Percentiles rank a stretch among this genome's conserved stretches.
These are phyloP conservation scores for Cladorrhinum sp. DNA, from an alignment of 2,329 filamentous ascomycete species.

Conservation along the genomic window DNA sequence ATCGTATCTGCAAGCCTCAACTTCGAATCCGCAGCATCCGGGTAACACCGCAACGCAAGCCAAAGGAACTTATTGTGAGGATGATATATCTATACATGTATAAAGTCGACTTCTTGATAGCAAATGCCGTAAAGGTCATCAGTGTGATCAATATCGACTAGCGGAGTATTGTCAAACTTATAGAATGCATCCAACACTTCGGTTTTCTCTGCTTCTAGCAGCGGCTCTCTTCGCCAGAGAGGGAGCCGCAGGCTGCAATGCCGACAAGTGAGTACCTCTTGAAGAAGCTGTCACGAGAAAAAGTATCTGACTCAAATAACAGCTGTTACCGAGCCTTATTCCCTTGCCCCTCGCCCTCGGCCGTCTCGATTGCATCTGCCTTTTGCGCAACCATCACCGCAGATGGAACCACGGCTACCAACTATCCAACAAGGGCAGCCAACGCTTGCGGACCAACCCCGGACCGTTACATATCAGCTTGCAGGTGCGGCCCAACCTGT, in stretches of 20 bases:
- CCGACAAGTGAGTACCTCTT: background rate
- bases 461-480: conserved; percentile 24
- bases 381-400: conserved; percentile 27
- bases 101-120: no score
- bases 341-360: conserved; percentile 21
- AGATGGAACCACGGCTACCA: conserved; percentile 21
- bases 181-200: background rate
- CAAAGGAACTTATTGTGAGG: background rate
- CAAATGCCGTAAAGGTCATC: no score
- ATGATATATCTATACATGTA: no score
- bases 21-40: background rate
- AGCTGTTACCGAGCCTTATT: conserved; percentile 28
- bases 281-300: no score
- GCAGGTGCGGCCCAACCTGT: conserved; percentile 24
- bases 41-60: background rate
- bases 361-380: conserved; percentile 19
- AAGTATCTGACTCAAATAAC: background rate
- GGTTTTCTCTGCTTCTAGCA: background rate
- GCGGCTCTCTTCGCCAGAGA: background rate
- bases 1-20: background rate
- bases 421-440: conserved; percentile 23
- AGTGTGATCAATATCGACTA: no score
- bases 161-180: no score
- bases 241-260: background rate
- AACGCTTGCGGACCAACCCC: conserved; percentile 22